Conservation (phyloP, 2,329 filamentous ascomycete genomes). For the Claviceps citrina region DNA sequence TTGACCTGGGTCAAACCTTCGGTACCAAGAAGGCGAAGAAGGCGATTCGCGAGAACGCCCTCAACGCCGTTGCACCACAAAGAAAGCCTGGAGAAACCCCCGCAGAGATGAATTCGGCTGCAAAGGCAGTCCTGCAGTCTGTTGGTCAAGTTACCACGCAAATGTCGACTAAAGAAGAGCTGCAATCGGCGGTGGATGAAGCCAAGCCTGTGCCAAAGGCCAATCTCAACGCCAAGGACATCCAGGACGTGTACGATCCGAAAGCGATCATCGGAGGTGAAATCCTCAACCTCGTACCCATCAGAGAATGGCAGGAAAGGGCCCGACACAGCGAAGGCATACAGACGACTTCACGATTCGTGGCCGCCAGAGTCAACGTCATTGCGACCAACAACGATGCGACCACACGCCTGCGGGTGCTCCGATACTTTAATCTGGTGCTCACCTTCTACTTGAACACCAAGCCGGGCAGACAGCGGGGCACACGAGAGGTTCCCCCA, state of each 20-base stretch:
- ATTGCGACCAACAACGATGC: slow-evolving; percentile 38
- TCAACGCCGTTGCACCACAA: slow-evolving; percentile 51
- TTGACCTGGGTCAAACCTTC: slow-evolving; percentile 60
- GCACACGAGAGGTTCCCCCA: slow-evolving; percentile 37
- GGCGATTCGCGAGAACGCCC: slow-evolving; percentile 49
- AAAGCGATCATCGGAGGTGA: slow-evolving; percentile 51
- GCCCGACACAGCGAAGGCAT: slow-evolving; percentile 43
- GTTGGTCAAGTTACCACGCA: slow-evolving; percentile 46
- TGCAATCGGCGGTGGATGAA: slow-evolving; percentile 48
- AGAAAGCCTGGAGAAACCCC: slow-evolving; percentile 21
- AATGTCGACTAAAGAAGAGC: slow-evolving; percentile 52
- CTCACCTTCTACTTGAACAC: slow-evolving; percentile 36
- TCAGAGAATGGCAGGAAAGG: slow-evolving; percentile 60
- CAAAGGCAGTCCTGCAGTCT: slow-evolving; percentile 44
- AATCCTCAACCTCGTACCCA: slow-evolving; percentile 49
- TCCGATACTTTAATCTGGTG: slow-evolving; percentile 45
- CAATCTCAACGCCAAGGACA: slow-evolving; percentile 49
- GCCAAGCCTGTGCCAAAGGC: slow-evolving; percentile 59
- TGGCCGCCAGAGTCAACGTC: slow-evolving; percentile 44
- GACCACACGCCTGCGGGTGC: slow-evolving; percentile 37
- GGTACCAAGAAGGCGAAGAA: slow-evolving; percentile 79
- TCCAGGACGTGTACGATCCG: slow-evolving; percentile 59
- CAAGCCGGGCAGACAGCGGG: slow-evolving; percentile 30
- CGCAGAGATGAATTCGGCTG: slow-evolving; percentile 38
- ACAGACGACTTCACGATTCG: slow-evolving; percentile 43